Base-by-base conservation (phyloP, 1,139 yeast genomes). In the Kurtzmaniella quercitrusa region DNA sequence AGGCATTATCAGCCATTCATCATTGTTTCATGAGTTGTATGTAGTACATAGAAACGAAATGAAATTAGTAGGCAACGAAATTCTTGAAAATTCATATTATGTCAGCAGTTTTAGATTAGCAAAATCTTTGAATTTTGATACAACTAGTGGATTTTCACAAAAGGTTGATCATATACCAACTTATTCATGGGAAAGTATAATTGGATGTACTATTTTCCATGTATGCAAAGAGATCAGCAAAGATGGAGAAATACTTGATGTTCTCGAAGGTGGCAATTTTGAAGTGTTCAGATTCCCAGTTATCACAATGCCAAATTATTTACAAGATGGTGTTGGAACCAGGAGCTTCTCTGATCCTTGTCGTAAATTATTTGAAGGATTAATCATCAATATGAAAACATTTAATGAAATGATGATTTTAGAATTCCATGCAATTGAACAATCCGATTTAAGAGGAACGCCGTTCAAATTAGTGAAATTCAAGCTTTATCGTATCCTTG, bases 251-350 rank as follows among this genome's bases (percentile, higher is more conserved):
- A 8, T 36, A 19, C 5, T 21, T 4, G 12, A 11, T 10, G 16
- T 12, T 4, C 25, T 36, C 8, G 38, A 36, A 12, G 4, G 19
- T 9, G 27, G 27, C 2, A 18, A 25, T 18, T 43, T 38, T 36
- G 31, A 33, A 11, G 17, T 23, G 3, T 54, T 60, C 17, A 43
- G 46, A 3, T 49, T 64, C 18, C 70, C 73, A 3, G 72, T 72
- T 2, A 46, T 65, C 12, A 53, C 72, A 1, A 63, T 57, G 43
- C 50, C 59, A 10, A 48, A 42, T 37, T 55, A 47, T 34, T 46
- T 55, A 25, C 43, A 48, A n/a, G 54, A 53, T 5, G 43, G 39
- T 21, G 40, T 39, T 23, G 34, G 39, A 1, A 39, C 37, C 10
- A 38, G 42, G 16, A 55, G 50, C 10, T 49, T 50, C 9, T 31